Evolutionary conservation across 73 alveolate species (phyloP), one percentile per base, ranked within the genome.

Genomic region (Tetrahymena thermophila): DNA sequence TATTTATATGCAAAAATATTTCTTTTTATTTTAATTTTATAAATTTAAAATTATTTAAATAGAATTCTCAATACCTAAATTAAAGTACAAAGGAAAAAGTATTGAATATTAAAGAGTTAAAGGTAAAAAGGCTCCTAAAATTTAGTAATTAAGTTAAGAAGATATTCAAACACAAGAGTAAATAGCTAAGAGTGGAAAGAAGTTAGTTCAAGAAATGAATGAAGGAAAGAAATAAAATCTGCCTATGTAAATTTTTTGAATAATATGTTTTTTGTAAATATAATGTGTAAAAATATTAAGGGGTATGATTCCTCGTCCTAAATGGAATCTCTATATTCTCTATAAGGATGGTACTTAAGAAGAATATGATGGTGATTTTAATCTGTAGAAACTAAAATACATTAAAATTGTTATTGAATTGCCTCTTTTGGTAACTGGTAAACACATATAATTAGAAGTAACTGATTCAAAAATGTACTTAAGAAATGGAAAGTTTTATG

Each of bases 91-190:
- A 40, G 98, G 98, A 35, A 71, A 93, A 93, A 96, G 96, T 25
- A 28, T 95, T 23, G 93, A 96, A 58, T 96, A 89, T 85, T 56
- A 96, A 85, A 94, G 98, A 50, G 96, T 96, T 21, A 94, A 96
- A 96, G 98, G 97, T 55, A 96, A 96, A 40, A 96, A 96, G 96
- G 96, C 96, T 19, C 98, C 98, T 10, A 96, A 96, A 94, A 96
- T 96, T 13, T 34, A 94, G 56, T 85, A 85, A 56, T 35, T 94
- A 37, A 84, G 93, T 38, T 34, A 96, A 56, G 96, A 95, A 38
- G 96, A 89, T 42, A 94, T 95, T 50, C 94, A 94, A 71, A 96
- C 96, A 23, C 96, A 97, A 16, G 95, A 43, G 19, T 43, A 96
- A 96, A 42, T 44, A 35, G 25, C 96, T 8, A 93, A 93, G 84